Percentiles rank a stretch among this genome's conserved stretches.
phyloP scores from a whole-genome alignment of 2,329 filamentous ascomycete genomes.

The Trichoderma polysporum region DNA sequence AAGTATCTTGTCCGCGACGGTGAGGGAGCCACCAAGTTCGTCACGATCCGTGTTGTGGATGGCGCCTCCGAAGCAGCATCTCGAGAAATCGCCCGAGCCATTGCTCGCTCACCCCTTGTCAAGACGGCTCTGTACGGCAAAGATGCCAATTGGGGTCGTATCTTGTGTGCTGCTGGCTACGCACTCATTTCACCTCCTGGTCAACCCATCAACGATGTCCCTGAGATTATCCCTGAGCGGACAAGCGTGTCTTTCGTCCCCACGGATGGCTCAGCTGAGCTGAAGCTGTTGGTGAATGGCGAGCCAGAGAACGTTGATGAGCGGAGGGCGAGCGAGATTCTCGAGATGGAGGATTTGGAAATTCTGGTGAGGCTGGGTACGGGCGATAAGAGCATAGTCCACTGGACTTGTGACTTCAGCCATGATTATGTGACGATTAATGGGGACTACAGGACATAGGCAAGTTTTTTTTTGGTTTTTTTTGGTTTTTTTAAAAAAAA shows the following conservation, averaged over 20 bases:
- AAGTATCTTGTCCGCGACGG: slow-evolving; percentile 94
- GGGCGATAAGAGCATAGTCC: slow-evolving; percentile 65
- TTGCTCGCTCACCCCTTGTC: slow-evolving; percentile 87
- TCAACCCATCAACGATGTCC: slow-evolving; percentile 56
- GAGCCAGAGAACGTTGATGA: slow-evolving; percentile 81
- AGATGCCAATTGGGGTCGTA: slow-evolving; percentile 98
- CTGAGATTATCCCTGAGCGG: slow-evolving; percentile 64
- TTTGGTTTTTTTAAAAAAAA: not conserved
- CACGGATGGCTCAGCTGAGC: slow-evolving; percentile 70
- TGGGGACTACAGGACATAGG: slow-evolving; percentile 63
- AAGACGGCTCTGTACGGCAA: slow-evolving; percentile 97
- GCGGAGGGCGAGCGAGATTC: slow-evolving; percentile 70
- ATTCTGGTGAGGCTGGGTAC: slow-evolving; percentile 74
- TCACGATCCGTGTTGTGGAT: slow-evolving; percentile 82
- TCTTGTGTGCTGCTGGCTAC: slow-evolving; percentile 92
- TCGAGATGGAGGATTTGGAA: slow-evolving; percentile 75
- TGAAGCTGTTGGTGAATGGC: slow-evolving; percentile 74
- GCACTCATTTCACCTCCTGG: slow-evolving; percentile 61
- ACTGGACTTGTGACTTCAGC: slow-evolving; percentile 86
- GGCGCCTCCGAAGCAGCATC: slow-evolving; percentile 68
- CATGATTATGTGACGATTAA: slow-evolving; percentile 76
- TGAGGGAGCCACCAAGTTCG: slow-evolving; percentile 97
- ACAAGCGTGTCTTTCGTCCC: slow-evolving; percentile 80
- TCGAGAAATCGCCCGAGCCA: slow-evolving; percentile 78
- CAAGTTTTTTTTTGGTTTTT: too few species aligned